phyloP scores from a whole-genome alignment of 2,329 filamentous ascomycete species.

The Cadophora malorum region DNA sequence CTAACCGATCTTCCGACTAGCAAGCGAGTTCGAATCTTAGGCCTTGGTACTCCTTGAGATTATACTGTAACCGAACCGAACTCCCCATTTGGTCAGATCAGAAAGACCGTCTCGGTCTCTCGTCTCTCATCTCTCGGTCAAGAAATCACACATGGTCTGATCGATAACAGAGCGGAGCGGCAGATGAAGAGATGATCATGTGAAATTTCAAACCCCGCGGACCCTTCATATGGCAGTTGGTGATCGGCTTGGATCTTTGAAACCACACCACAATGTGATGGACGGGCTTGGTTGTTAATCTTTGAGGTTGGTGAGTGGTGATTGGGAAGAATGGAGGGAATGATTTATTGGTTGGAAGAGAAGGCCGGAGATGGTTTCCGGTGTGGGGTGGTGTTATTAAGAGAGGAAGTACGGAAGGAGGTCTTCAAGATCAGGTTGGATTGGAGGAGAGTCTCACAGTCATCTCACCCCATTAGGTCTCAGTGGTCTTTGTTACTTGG shows the following conservation, averaged over 20 bases:
- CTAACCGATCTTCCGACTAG: neutral
- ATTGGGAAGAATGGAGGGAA: neutral
- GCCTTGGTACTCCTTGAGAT: neutral
- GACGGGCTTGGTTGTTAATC: neutral
- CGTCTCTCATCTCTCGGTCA: too few relatives aligned
- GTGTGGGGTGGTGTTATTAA: neutral
- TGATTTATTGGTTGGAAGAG: neutral
- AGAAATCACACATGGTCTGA: neutral
- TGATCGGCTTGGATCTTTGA: neutral
- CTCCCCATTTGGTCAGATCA: too few relatives aligned
- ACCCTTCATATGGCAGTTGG: conserved; percentile 1
- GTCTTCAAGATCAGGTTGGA: too few relatives aligned
- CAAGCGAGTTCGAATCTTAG: neutral
- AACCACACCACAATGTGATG: neutral
- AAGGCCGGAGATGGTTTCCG: neutral
- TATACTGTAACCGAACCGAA: neutral
- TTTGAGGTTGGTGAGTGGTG: neutral
- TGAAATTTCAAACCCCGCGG: neutral
- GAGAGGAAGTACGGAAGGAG: too few relatives aligned
- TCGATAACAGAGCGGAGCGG: neutral
- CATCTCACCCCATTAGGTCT: too few relatives aligned
- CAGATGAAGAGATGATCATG: neutral
- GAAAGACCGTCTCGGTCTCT: too few relatives aligned
- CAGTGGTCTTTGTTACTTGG: too few relatives aligned
- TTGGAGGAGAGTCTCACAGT: too few relatives aligned